Base-by-base conservation (phyloP, 140 eudicot species). In the Anethum foeniculum region DNA sequence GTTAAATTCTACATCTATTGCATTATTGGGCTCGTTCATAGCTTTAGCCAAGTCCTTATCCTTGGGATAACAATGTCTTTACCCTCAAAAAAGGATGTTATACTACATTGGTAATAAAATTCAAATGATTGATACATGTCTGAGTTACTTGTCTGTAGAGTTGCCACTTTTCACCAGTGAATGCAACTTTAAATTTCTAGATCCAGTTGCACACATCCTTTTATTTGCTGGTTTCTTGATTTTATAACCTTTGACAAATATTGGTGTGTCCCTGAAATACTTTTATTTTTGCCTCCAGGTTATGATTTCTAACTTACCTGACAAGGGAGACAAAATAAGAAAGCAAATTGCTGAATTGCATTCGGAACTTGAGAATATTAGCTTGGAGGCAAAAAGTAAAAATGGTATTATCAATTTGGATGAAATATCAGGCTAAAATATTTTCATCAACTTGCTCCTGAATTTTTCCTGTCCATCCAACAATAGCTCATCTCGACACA, bases 251-350 rank as follows among this genome's bases (percentile, higher is more conserved):
- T 60, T 0, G 19, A 19, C 75, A 34, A n/a, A 34, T 15, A 62
- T 25, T 60, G 44, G 25, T 27, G 7, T 32, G 44, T 36, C 44
- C 44, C 49, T 38, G 15, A 38, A 4, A 21, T 38, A 25, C 25
- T 11, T 11, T 16, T 30, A 58, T 19, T 6, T 7, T 5, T 68
- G 21, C 36, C 23, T 78, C 10, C 86, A 95, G 99, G 91, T 32
- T 48, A 90, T 89, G 80, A 80, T 95, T 52, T 85, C 91, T 23
- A 86, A 84, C 82, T 82, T 95, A 68, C 92, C 93, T 3, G 97
- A 95, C 82, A 92, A 90, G 51, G 99, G 99, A 23, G 91, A 86
- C 79, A 95, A 85, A 81, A 78, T 95, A 71, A 80, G 75, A 44
- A 92, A 87, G 83, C 97, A 89, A 86, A 89, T 95, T 25, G 46